Evolutionary conservation across 441 rosid genomes (phyloP).

Genomic region (Mallotus japonicus): DNA sequence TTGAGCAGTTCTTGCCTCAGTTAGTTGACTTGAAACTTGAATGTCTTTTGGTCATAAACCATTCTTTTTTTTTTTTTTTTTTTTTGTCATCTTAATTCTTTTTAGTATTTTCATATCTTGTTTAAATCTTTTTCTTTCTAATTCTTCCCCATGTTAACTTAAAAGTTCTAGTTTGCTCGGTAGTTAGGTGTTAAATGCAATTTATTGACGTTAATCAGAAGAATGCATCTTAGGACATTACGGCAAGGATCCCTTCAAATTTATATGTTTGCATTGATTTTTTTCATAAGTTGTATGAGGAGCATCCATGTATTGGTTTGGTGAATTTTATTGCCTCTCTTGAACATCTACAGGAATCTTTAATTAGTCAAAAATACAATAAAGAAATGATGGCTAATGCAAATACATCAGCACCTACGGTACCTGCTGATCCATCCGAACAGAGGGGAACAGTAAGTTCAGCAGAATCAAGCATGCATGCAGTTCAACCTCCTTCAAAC

Average conservation of each 20-base stretch:
- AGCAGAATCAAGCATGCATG: constrained; percentile 35
- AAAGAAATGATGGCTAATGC: constrained; percentile 42
- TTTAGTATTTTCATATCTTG: too few relatives aligned
- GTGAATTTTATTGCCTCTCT: constrained; percentile 3
- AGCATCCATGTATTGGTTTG: constrained; percentile 4
- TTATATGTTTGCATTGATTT: not conserved
- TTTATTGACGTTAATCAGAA: not conserved
- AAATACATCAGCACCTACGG: constrained; percentile 37
- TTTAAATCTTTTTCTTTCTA: not conserved
- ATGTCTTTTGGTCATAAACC: too few relatives aligned
- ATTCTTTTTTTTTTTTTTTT: too few relatives aligned
- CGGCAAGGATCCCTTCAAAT: not conserved
- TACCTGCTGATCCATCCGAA: constrained; percentile 35
- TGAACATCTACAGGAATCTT: constrained; percentile 22
- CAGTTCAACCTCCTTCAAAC: constrained; percentile 31
- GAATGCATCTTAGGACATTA: not conserved
- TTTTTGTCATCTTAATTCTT: too few relatives aligned
- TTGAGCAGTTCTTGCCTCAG: too few relatives aligned
- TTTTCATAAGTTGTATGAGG: not conserved
- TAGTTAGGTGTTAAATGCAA: not conserved
- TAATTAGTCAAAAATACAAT: constrained; percentile 12
- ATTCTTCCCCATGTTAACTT: not conserved
- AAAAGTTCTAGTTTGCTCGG: not conserved
- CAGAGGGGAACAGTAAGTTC: constrained; percentile 23
- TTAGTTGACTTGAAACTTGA: too few relatives aligned